Evolutionary conservation across 805 yeast genomes (phyloP).

Genomic region (Schwanniomyces occidentalis): DNA sequence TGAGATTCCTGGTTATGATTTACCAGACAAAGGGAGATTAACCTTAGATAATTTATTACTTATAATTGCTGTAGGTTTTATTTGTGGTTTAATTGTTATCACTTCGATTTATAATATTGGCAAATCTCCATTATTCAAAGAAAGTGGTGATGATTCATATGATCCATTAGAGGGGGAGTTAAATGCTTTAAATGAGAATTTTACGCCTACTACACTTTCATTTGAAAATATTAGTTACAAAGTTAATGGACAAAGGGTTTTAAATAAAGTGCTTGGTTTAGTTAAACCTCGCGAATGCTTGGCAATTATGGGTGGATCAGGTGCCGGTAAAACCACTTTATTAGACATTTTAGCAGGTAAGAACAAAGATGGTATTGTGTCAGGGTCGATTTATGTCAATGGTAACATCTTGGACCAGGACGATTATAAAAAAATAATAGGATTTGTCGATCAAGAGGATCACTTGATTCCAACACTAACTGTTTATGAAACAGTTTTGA

Average conservation of each 20-base stretch:
- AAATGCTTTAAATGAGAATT: slow-evolving; percentile 50
- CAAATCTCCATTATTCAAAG: slow-evolving; percentile 61
- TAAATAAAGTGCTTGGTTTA: slow-evolving; percentile 67
- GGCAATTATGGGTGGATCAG: slow-evolving; percentile 98
- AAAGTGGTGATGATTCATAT: slow-evolving; percentile 29
- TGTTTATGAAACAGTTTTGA: slow-evolving; percentile 91
- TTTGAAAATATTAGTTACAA: slow-evolving; percentile 72
- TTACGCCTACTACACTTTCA: slow-evolving; percentile 68
- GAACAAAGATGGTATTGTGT: slow-evolving; percentile 68
- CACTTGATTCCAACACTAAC: slow-evolving; percentile 87
- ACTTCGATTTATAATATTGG: slow-evolving; percentile 50
- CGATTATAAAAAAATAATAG: slow-evolving; percentile 67
- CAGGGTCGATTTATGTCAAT: slow-evolving; percentile 74
- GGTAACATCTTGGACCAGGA: slow-evolving; percentile 52
- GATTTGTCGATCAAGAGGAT: slow-evolving; percentile 97
- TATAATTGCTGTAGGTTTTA: slow-evolving; percentile 44
- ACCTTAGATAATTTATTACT: slow-evolving; percentile 48
- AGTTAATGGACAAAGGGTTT: slow-evolving; percentile 51
- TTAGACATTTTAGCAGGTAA: slow-evolving; percentile 90
- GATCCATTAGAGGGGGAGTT: slow-evolving; percentile 28
- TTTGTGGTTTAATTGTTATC: slow-evolving; percentile 43
- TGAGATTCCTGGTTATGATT: slow-evolving; percentile 86
- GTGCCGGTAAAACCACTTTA: slow-evolving; percentile 96
- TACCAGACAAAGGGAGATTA: slow-evolving; percentile 55
- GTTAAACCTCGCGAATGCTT: slow-evolving; percentile 86